Conservation (phyloP, 1,284 basidiomycete genomes). For the Naganishia liquefaciens region DNA sequence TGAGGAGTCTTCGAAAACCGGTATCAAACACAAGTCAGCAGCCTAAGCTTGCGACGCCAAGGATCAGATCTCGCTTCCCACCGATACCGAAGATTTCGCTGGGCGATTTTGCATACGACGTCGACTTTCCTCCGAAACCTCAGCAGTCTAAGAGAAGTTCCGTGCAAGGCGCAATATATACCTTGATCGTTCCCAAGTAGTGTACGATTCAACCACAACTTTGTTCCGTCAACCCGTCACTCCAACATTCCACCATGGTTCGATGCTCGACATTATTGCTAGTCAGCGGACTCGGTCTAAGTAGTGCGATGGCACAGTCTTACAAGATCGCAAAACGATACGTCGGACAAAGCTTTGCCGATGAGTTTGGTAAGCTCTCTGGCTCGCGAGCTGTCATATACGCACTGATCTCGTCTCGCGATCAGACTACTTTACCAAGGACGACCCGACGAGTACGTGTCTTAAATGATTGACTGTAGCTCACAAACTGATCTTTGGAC, state of each 20-base stretch:
- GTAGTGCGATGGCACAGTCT: slow-evolving; percentile 14
- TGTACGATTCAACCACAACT: not conserved
- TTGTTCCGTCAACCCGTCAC: not conserved
- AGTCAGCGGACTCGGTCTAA: slow-evolving; percentile 10
- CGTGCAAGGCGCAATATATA: too few species aligned
- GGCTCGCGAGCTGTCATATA: not conserved
- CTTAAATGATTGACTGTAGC: not conserved
- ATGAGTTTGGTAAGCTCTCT: slow-evolving; percentile 42
- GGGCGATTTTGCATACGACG: too few species aligned
- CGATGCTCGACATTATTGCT: slow-evolving; percentile 11
- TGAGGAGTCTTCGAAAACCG: too few species aligned
- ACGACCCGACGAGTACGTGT: slow-evolving; percentile 42
- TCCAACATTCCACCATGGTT: slow-evolving; percentile 5
- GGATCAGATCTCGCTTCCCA: too few species aligned
- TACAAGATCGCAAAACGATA: slow-evolving; percentile 46
- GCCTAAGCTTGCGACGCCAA: too few species aligned
- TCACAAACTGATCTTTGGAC: not conserved
- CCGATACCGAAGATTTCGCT: too few species aligned
- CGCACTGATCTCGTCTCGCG: not conserved
- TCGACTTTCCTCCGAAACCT: not conserved
- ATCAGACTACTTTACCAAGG: slow-evolving; percentile 45
- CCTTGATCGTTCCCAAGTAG: too few species aligned
- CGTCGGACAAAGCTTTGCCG: slow-evolving; percentile 41
- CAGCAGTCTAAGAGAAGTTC: not conserved
- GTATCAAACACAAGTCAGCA: too few species aligned